These are phyloP conservation scores for Acrasis kona DNA, from an alignment of 78 protist species.

Conservation along the genomic window DNA sequence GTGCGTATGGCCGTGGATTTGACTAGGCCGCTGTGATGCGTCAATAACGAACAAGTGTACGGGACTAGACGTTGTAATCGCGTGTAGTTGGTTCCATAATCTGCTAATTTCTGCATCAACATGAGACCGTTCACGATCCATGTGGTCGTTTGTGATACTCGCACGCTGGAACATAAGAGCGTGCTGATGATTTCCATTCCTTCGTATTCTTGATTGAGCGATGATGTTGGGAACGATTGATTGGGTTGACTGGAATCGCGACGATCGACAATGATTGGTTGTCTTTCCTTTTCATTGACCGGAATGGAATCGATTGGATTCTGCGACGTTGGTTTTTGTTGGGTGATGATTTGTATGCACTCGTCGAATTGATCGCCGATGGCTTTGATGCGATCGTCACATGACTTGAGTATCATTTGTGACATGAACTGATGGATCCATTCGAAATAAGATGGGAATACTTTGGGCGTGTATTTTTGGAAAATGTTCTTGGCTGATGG, in stretches of 20 bases:
- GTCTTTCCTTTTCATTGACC: neutral
- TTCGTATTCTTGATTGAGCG: neutral
- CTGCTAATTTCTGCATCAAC: neutral
- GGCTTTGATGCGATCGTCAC: neutral
- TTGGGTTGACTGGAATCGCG: too few species aligned
- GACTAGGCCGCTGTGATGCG: neutral
- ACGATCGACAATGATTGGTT: too few species aligned
- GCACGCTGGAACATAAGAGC: neutral
- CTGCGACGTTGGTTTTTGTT: too few species aligned
- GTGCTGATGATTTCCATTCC: neutral
- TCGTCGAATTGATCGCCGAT: neutral
- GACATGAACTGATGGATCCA: neutral
- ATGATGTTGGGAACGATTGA: too few species aligned
- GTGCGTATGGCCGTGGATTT: neutral
- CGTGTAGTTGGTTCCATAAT: neutral
- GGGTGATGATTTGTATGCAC: neutral
- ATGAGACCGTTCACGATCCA: neutral
- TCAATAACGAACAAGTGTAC: neutral
- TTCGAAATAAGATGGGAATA: neutral
- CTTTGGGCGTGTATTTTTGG: neutral
- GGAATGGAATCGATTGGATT: too few species aligned
- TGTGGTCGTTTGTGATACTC: neutral
- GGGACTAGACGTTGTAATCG: neutral
- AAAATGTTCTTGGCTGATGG: neutral
- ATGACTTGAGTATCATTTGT: neutral